phyloP scores from a whole-genome alignment of 345 rosid genomes.

The Salix koriyanagi region DNA sequence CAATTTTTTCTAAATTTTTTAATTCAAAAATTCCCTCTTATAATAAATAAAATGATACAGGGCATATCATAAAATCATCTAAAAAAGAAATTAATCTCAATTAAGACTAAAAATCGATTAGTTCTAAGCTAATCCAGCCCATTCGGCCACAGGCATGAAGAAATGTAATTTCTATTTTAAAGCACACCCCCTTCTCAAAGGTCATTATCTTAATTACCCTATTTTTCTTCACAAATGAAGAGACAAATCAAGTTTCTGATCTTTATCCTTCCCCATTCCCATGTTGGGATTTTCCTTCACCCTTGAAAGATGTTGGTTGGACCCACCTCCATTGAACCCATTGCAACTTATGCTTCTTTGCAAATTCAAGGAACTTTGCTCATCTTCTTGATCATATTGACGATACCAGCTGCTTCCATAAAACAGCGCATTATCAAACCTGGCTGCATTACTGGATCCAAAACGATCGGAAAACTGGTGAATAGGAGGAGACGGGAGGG shows the following conservation, averaged over 20 bases:
- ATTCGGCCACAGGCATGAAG: background rate
- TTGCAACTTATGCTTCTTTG: conserved; percentile 37
- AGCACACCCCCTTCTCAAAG: background rate
- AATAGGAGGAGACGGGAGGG: conserved; percentile 29
- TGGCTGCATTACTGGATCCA: conserved; percentile 34
- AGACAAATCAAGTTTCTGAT: conserved; percentile 65
- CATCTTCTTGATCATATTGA: conserved; percentile 15
- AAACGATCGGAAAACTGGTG: conserved; percentile 28
- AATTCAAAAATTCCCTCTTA: too few relatives aligned
- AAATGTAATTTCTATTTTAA: background rate
- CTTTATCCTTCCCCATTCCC: conserved; percentile 25
- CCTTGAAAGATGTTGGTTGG: conserved; percentile 2
- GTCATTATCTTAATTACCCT: too few relatives aligned
- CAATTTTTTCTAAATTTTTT: too few relatives aligned
- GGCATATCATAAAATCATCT: too few relatives aligned
- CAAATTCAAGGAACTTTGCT: conserved; percentile 32
- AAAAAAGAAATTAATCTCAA: too few relatives aligned
- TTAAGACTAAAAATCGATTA: background rate
- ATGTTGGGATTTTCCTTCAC: conserved; percentile 14
- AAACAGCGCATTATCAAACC: conserved; percentile 24
- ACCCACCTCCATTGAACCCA: conserved; percentile 9
- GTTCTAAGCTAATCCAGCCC: background rate
- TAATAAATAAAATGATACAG: too few relatives aligned
- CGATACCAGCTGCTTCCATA: conserved; percentile 13
- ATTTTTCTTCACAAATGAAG: conserved; percentile 60